Evolutionary conservation across 2,329 filamentous ascomycete species (phyloP), one percentile per base, ranked within the genome.

Genomic region (Fusarium sp.): DNA sequence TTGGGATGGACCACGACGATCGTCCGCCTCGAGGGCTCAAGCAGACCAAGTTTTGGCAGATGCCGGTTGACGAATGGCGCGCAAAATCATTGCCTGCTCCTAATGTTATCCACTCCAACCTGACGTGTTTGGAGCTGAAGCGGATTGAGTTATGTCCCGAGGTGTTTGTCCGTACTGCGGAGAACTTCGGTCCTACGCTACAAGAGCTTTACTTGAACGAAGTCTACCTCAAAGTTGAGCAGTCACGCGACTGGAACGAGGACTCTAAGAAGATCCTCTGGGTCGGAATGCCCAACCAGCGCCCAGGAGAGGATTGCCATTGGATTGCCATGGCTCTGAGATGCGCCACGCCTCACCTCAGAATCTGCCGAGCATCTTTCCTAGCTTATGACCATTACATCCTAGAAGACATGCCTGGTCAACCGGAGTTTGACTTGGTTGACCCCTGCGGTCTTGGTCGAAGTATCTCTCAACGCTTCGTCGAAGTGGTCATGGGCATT

Each of bases 191-290:
- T 26, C 63, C 74, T 36, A 79, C 81, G 5, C 77, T 85, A 3
- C 74, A 78, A 52, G 83, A 85, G 72, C 79, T 85, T 31, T 83
- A 82, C 64, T 76, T 85, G 2, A 82, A 82, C 59, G 78, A 82
- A 49, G 80, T 85, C 14, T 83, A 81, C 58, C 78, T 85, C 44
- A 84, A 84, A 73, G 78, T 76, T 9, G 75, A 80, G 38, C 80
- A 82, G 58, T 75, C 75, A n/a, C 55, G 66, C 40, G 69, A 78
- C 38, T 76, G 74, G 59, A 79, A 81, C 55, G 64, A 75, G 17
- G 76, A 80, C 53, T 73, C 74, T 3, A 74, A 74, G 50, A 76
- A 79, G 60, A 73, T 78, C 7, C 77, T 85, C 20, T 85, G 83
- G 83, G 74, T 85, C 46, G 83, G 83, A 15, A 48, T 83, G 11